Conservation (phyloP, 352 stramenopile species). For the Pythium oligandrum region DNA sequence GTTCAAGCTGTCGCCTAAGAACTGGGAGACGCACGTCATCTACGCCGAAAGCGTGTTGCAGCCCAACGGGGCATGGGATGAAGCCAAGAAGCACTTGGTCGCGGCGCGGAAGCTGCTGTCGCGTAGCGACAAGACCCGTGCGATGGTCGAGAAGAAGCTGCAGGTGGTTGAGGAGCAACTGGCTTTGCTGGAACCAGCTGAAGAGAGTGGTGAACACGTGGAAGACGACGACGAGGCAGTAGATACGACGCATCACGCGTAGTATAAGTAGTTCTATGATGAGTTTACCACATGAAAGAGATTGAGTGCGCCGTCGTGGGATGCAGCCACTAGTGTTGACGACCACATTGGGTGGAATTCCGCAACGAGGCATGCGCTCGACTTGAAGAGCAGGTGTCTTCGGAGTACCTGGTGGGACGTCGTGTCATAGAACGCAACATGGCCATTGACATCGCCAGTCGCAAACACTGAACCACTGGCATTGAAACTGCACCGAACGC, state of each 20-base stretch:
- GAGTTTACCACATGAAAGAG: not conserved
- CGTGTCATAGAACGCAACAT: slow-evolving; percentile 32
- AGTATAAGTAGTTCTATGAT: slow-evolving; percentile 1
- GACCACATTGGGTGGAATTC: not conserved
- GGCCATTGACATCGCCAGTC: slow-evolving; percentile 35
- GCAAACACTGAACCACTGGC: slow-evolving; percentile 29
- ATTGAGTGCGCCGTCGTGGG: not conserved
- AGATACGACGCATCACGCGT: not conserved
- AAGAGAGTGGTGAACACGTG: slow-evolving; percentile 1
- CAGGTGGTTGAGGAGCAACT: slow-evolving; percentile 32
- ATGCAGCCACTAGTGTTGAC: not conserved
- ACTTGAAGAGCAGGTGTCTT: not conserved
- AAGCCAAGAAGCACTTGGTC: slow-evolving; percentile 69
- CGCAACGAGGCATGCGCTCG: not conserved
- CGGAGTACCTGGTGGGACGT: slow-evolving; percentile 12
- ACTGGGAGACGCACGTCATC: slow-evolving; percentile 83
- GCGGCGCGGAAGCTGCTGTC: slow-evolving; percentile 54
- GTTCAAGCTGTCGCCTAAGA: slow-evolving; percentile 74
- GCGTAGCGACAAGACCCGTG: slow-evolving; percentile 49
- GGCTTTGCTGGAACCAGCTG: slow-evolving; percentile 10
- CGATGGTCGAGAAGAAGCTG: slow-evolving; percentile 56
- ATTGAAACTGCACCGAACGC: slow-evolving; percentile 48
- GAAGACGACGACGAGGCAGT: slow-evolving; percentile 8
- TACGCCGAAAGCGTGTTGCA: slow-evolving; percentile 72
- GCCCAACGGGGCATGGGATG: slow-evolving; percentile 65